Base-by-base conservation (phyloP, 768 basidiomycete genomes). In the Suillus alpinus region DNA sequence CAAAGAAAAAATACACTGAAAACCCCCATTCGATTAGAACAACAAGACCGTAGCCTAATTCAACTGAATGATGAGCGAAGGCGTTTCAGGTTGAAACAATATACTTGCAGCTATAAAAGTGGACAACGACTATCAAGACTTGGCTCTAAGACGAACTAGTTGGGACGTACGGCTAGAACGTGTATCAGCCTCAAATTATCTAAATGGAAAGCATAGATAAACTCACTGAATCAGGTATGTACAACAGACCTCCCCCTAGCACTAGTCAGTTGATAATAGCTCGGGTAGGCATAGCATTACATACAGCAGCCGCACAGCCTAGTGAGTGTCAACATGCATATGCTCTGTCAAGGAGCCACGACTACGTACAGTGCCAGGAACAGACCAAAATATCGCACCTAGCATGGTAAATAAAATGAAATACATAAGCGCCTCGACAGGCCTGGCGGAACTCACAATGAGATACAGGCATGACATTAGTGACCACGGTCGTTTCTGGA, bases 301-400 rank as follows among this genome's bases (percentile, higher is more conserved):
- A 53, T 53, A 53, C 52, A 53, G 14, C 8, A 53, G 52, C n/a
- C 52, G 7, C 20, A 53, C 13, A 37, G 7, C 20, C 52, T 53
- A 23, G 3, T 1, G 8, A 36, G 20, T 14, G 51, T 53, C 12
- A 53, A 5, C 4, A 36, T 23, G 14, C 14, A 23, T 36, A 36
- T n/a, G n/a, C n/a, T 9, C 5, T 23, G 20, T 36, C 20, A 53
- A 37, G 34, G 36, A 23, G 14, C 8, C 1, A 36, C 4, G 8
- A 23, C 8, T 14, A 23, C 52, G 34, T 53, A 53, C 52, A 53
- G 8, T 53, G 52, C 20, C 4, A 53, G 34, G 34, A 37, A 53
- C 23, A 53, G 52, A 23, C 52, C 34, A 12, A 53, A 16, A 23
- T 53, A 53, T 53, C 52, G 52, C 37, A 53, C 52, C 52, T 53